Evolutionary conservation across 1,284 basidiomycete genomes (phyloP).

Genomic region (Ustilago xerochloae): DNA sequence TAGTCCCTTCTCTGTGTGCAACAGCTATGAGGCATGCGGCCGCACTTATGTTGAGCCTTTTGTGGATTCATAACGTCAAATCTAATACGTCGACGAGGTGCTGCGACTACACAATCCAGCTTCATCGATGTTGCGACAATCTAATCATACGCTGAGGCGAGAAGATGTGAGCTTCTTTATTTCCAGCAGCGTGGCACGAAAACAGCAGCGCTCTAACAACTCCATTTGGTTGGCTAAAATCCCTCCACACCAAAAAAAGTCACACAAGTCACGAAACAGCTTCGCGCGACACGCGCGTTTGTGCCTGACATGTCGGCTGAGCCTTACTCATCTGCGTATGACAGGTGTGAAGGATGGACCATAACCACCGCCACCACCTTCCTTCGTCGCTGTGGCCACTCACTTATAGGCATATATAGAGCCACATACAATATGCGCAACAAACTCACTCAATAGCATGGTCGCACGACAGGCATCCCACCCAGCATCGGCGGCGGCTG

Average conservation of each 20-base stretch:
- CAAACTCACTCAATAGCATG: neutral
- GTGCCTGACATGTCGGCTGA: neutral
- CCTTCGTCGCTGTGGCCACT: neutral
- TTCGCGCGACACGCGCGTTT: neutral
- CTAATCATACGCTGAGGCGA: too few species aligned
- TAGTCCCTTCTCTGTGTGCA: too few species aligned
- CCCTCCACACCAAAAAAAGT: slow-evolving; percentile 7
- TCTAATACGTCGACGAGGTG: too few species aligned
- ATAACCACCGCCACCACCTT: neutral
- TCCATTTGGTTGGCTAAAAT: neutral
- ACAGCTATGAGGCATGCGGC: too few species aligned
- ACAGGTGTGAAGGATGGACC: neutral
- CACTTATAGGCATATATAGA: neutral
- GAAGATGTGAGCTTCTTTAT: neutral
- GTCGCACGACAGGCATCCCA: neutral
- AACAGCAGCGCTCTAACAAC: neutral
- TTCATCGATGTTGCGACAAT: too few species aligned
- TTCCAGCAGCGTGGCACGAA: too few species aligned
- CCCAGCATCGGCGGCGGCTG: neutral
- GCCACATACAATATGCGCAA: neutral
- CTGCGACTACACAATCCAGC: too few species aligned
- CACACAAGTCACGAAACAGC: neutral
- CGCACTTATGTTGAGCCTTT: too few species aligned
- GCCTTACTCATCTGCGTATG: neutral
- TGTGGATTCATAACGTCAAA: too few species aligned